Evolutionary conservation across 1,284 basidiomycete genomes (phyloP).

Genomic region (Laetiporus sulphureus): DNA sequence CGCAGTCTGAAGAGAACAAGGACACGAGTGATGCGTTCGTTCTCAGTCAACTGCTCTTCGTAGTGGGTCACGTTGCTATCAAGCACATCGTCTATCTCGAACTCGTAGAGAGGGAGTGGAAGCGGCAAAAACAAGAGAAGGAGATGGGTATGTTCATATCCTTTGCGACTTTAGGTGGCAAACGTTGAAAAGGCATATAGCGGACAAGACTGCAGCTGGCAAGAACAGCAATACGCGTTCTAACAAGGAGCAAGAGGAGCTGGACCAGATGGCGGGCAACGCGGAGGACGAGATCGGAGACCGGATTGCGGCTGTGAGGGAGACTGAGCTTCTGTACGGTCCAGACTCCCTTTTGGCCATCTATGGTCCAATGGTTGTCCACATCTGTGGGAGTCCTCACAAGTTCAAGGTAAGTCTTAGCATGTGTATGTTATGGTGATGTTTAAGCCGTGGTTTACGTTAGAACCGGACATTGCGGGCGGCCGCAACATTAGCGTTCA

Average conservation of each 20-base stretch:
- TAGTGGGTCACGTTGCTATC: constrained; percentile 94
- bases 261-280: constrained; percentile 96
- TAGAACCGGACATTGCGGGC: constrained; percentile 85
- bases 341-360: constrained; percentile 77
- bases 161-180: background rate
- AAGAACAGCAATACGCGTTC: constrained; percentile 26
- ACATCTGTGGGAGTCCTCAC: constrained; percentile 85
- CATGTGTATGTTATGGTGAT: background rate
- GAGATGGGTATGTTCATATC: constrained; percentile 51
- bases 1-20: constrained; percentile 28
- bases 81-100: constrained; percentile 98
- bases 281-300: constrained; percentile 99
- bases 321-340: constrained; percentile 86
- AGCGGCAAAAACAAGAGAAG: constrained; percentile 90
- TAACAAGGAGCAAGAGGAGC: constrained; percentile 76
- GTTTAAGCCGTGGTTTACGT: background rate
- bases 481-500: constrained; percentile 84
- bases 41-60: constrained; percentile 87
- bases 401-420: constrained; percentile 67
- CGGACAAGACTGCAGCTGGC: constrained; percentile 45
- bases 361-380: constrained; percentile 86
- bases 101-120: constrained; percentile 95
- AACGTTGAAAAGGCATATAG: constrained; percentile 24
- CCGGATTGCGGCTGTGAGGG: constrained; percentile 75
- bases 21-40: constrained; percentile 78